Evolutionary conservation across 352 stramenopile genomes (phyloP).

Genomic region (Globisporangium canariense): DNA sequence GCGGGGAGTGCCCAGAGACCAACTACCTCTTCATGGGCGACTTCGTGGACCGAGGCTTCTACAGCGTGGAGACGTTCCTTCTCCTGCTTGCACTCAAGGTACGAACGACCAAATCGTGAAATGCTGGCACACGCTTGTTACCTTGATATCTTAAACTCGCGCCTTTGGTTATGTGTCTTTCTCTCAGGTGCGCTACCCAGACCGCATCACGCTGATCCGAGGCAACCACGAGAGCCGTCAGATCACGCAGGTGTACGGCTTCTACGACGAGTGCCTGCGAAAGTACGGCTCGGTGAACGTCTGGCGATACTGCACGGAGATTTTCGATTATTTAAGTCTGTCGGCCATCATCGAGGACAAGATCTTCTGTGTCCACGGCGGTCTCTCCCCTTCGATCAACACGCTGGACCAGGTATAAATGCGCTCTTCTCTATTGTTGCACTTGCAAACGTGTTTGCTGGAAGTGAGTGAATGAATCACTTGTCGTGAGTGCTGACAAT

Average conservation of each 20-base stretch:
- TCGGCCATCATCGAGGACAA: constrained; percentile 99
- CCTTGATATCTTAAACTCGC: background rate
- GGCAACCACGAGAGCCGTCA: constrained; percentile 60
- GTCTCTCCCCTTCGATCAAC: constrained; percentile 92
- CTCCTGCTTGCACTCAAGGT: constrained; percentile 98
- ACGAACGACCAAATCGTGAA: background rate
- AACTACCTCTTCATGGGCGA: constrained; percentile 99
- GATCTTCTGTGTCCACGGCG: constrained; percentile 99
- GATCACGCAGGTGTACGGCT: constrained; percentile 41
- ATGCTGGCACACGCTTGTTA: background rate
- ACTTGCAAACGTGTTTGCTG: constrained; percentile 1
- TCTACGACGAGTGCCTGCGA: constrained; percentile 70
- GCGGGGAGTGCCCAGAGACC: constrained; percentile 96
- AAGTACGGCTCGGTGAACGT: constrained; percentile 95
- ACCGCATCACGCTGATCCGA: constrained; percentile 98
- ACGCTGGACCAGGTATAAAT: constrained; percentile 81
- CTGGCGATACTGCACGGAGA: constrained; percentile 99
- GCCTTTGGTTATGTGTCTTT: background rate
- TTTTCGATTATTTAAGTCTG: constrained; percentile 99
- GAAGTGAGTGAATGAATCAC: background rate
- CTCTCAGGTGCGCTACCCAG: constrained; percentile 92
- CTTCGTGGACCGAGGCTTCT: constrained; percentile 99
- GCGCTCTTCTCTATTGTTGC: background rate
- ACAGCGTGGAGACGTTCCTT: constrained; percentile 99
- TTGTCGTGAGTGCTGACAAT: background rate